Evolutionary conservation across 345 rosid species (phyloP).

Genomic region (Orychophragmus violaceus): DNA sequence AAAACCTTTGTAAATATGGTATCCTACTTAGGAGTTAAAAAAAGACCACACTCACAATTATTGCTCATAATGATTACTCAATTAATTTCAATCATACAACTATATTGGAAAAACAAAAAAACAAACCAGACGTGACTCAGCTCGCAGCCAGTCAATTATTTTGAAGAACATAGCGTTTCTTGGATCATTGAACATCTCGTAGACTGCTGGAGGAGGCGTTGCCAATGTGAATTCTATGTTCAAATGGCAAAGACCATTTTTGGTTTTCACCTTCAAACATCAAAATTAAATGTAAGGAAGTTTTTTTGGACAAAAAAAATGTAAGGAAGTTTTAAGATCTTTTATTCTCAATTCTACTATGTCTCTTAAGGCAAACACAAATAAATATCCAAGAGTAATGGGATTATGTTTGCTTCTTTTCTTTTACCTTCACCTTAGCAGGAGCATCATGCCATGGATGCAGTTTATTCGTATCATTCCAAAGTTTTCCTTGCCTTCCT

Average conservation of each 20-base stretch:
- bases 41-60: too few relatives aligned
- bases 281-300: too few relatives aligned
- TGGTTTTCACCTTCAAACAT: constrained; percentile 53
- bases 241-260: constrained; percentile 11
- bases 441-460: constrained; percentile 51
- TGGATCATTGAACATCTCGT: not conserved
- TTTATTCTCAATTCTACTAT: not conserved
- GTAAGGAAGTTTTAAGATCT: not conserved
- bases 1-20: too few relatives aligned
- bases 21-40: too few relatives aligned
- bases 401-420: not conserved
- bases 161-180: too few relatives aligned
- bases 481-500: constrained; percentile 40
- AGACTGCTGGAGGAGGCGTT: not conserved
- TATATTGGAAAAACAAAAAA: too few relatives aligned
- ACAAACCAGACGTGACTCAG: too few relatives aligned
- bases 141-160: too few relatives aligned
- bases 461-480: constrained; percentile 45
- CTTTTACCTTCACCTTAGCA: constrained; percentile 49
- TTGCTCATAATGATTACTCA: too few relatives aligned
- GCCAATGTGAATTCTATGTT: not conserved
- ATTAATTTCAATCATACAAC: too few relatives aligned
- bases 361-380: not conserved
- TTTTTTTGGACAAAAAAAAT: too few relatives aligned
- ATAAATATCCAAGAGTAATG: not conserved